Conservation (phyloP, 352 stramenopile species). For the Globisporangium nunn region DNA sequence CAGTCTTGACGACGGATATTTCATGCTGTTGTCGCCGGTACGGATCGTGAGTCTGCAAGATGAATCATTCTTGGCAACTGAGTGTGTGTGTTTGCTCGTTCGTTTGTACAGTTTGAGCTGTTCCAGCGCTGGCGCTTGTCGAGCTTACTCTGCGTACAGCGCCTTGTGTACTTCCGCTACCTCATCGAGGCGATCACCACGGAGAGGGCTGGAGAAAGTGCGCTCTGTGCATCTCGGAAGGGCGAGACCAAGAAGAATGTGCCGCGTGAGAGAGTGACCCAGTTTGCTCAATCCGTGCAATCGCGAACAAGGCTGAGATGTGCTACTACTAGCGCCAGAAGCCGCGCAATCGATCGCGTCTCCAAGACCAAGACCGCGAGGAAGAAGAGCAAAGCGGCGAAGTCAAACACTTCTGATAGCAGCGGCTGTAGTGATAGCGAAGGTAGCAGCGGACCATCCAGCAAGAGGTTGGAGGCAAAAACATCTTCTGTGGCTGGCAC, state of each 20-base stretch:
- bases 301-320: not conserved
- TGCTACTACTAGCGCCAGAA: too few species aligned
- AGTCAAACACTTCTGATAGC: not conserved
- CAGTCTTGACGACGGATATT: constrained; percentile 4
- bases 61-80: not conserved
- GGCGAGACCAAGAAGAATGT: not conserved
- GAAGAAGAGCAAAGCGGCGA: not conserved
- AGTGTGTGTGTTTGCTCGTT: not conserved
- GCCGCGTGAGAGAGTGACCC: not conserved
- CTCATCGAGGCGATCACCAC: constrained; percentile 29
- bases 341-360: not conserved
- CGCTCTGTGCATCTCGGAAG: not conserved
- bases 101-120: constrained; percentile 27
- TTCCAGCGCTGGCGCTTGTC: constrained; percentile 25
- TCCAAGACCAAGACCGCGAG: not conserved
- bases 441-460: not conserved
- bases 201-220: constrained; percentile 8
- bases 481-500: not conserved
- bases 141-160: constrained; percentile 42
- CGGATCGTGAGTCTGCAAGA: not conserved
- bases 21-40: constrained; percentile 32
- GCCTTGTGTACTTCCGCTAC: constrained; percentile 51
- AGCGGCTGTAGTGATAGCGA: not conserved
- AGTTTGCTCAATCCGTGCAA: constrained; percentile 4
- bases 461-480: not conserved